phyloP scores from a whole-genome alignment of 495 filamentous ascomycete genomes.

The Penicillium cataractarum region DNA sequence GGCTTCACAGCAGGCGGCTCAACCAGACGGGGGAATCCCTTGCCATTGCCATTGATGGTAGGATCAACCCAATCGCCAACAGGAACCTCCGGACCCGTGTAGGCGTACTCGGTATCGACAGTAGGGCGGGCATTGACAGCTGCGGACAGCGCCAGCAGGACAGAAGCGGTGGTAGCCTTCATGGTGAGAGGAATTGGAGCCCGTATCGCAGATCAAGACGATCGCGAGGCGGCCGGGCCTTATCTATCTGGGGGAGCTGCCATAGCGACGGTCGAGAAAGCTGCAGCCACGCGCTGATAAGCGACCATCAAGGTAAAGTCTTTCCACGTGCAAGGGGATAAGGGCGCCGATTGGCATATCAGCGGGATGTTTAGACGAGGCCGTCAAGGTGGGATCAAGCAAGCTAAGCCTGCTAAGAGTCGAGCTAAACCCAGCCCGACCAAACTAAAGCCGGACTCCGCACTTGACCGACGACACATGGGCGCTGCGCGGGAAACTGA shows the following conservation, averaged over 20 bases:
- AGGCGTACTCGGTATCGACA: conserved; percentile 46
- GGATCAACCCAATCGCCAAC: conserved; percentile 56
- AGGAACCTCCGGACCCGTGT: conserved; percentile 52
- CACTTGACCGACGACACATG: conserved; percentile 4
- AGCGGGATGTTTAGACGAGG: neutral
- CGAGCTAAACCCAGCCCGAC: neutral
- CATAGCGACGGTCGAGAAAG: neutral
- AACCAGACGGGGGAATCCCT: conserved; percentile 54
- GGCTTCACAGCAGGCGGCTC: conserved; percentile 60
- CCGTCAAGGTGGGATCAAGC: neutral
- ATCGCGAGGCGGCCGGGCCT: conserved; percentile 3
- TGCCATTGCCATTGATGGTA: conserved; percentile 55
- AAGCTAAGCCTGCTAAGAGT: neutral
- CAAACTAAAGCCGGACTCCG: conserved; percentile 11
- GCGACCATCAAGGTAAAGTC: neutral
- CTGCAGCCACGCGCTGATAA: neutral
- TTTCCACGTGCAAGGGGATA: neutral
- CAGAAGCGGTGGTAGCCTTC: conserved; percentile 28
- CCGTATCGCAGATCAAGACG: neutral
- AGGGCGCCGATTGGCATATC: conserved; percentile 4
- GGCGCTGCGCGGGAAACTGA: neutral
- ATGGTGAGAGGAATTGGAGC: conserved; percentile 18
- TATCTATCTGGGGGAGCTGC: conserved; percentile 1
- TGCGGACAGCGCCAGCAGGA: conserved; percentile 25
- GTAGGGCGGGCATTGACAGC: conserved; percentile 31